phyloP scores from a whole-genome alignment of 495 filamentous ascomycete genomes.

The Xanthoparmelia taractica region DNA sequence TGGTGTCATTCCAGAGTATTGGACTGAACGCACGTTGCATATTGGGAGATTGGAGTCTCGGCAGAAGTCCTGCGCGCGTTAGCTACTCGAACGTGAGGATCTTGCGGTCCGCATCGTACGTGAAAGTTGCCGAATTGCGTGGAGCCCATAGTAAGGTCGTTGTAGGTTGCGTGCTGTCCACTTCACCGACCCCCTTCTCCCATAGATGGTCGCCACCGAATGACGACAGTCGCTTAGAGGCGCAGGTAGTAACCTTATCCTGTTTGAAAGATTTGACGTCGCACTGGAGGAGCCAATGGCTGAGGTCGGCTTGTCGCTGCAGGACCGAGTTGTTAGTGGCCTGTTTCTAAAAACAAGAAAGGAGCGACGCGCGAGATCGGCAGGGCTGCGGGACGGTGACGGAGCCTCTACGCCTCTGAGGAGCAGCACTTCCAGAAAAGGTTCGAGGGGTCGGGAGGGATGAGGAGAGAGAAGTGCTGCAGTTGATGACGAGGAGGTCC shows the following conservation, averaged over 20 bases:
- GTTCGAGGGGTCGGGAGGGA: not conserved
- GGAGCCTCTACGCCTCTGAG: not conserved
- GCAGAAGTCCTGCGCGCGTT: conserved; percentile 71
- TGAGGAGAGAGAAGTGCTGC: not conserved
- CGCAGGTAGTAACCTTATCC: not conserved
- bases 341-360: conserved; percentile 21
- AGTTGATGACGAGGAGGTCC: conserved; percentile 4
- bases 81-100: conserved; percentile 6
- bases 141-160: conserved; percentile 41
- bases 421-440: not conserved
- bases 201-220: not conserved
- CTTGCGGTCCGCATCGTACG: conserved; percentile 46
- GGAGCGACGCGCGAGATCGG: conserved; percentile 21
- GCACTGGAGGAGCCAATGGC: conserved; percentile 8
- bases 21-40: conserved; percentile 73
- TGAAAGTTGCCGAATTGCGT: conserved; percentile 86
- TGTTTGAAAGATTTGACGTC: not conserved
- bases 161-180: conserved; percentile 8
- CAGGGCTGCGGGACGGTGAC: conserved; percentile 15
- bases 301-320: not conserved
- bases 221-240: not conserved
- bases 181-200: conserved; percentile 9
- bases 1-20: not conserved
- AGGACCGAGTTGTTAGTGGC: not conserved
- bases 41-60: conserved; percentile 90